Evolutionary conservation across 2,329 filamentous ascomycete genomes (phyloP).

Genomic region (Curvularia hawaiiensis): DNA sequence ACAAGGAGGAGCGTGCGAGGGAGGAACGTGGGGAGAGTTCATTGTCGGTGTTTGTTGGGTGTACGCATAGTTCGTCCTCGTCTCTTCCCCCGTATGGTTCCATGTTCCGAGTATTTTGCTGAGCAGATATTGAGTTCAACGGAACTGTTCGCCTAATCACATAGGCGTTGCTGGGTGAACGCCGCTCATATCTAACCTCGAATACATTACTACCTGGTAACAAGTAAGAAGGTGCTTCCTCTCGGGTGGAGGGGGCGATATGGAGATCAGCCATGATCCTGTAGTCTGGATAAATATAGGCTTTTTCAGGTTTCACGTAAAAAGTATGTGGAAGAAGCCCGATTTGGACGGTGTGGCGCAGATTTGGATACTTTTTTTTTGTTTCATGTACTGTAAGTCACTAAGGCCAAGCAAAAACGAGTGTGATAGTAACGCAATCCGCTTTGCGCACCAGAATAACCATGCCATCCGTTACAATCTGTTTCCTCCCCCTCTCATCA

Average conservation of each 20-base stretch:
- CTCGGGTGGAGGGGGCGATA: not conserved
- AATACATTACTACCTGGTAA: not conserved
- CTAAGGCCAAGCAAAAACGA: constrained; percentile 1
- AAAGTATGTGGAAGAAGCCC: not conserved
- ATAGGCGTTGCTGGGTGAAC: not conserved
- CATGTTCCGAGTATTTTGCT: not conserved
- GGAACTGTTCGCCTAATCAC: not conserved
- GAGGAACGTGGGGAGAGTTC: not conserved
- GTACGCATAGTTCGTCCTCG: not conserved
- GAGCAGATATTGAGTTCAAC: not conserved
- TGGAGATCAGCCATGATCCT: not conserved
- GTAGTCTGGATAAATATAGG: not conserved
- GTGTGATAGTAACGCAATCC: not conserved
- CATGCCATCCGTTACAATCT: not conserved
- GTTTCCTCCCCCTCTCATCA: not conserved
- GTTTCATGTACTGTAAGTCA: constrained; percentile 1
- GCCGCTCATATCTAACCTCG: not conserved
- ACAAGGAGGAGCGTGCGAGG: not conserved
- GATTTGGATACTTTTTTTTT: not conserved
- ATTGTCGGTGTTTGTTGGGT: not conserved
- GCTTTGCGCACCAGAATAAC: not conserved
- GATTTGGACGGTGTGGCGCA: not conserved
- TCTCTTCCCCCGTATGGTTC: not conserved
- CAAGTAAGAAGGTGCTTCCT: not conserved
- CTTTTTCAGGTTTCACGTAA: not conserved